Percentiles rank a stretch among this genome's conserved stretches.
Conservation (phyloP, 176 grass and related monocot species). For the Dactylis glomerata region DNA sequence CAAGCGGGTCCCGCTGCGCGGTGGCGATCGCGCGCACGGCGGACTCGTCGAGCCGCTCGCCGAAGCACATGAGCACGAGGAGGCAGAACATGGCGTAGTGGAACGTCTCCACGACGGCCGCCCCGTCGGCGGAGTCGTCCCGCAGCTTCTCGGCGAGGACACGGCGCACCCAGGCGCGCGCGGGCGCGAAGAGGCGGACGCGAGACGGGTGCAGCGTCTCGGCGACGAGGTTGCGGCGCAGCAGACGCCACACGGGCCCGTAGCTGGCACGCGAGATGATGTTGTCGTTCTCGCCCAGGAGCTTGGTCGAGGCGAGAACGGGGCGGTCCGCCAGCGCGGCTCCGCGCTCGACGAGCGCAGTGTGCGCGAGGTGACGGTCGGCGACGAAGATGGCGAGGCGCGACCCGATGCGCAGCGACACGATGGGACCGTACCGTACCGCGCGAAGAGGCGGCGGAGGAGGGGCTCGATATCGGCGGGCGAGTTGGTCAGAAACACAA, state of each 20-base stretch:
- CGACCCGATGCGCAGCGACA: slow-evolving; percentile 35
- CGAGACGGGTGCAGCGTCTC: slow-evolving; percentile 43
- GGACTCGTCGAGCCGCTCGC: slow-evolving; percentile 54
- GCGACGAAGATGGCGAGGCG: slow-evolving; percentile 30
- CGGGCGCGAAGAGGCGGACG: slow-evolving; percentile 38
- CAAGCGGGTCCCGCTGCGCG: slow-evolving; percentile 10
- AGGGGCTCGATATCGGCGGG: not conserved
- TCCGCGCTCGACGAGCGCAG: slow-evolving; percentile 33
- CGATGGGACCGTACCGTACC: slow-evolving; percentile 47
- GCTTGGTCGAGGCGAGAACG: not conserved
- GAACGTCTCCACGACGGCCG: slow-evolving; percentile 27
- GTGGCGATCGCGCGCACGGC: slow-evolving; percentile 38
- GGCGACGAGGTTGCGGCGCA: slow-evolving; percentile 52
- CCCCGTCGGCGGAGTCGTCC: not conserved
- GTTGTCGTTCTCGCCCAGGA: slow-evolving; percentile 24
- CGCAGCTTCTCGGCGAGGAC: slow-evolving; percentile 31
- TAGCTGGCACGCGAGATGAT: slow-evolving; percentile 39
- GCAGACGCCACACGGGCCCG: slow-evolving; percentile 47
- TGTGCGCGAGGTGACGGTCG: slow-evolving; percentile 44
- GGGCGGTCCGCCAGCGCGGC: slow-evolving; percentile 39
- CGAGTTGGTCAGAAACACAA: slow-evolving; percentile 8
- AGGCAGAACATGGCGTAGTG: slow-evolving; percentile 61
- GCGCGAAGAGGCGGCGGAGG: slow-evolving; percentile 11
- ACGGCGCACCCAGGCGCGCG: slow-evolving; percentile 28
- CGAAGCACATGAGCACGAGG: slow-evolving; percentile 73